Percentiles rank a stretch among this genome's conserved stretches.
Conservation (phyloP, 164 flowering plant species). For the Tinospora cordifolia region DNA sequence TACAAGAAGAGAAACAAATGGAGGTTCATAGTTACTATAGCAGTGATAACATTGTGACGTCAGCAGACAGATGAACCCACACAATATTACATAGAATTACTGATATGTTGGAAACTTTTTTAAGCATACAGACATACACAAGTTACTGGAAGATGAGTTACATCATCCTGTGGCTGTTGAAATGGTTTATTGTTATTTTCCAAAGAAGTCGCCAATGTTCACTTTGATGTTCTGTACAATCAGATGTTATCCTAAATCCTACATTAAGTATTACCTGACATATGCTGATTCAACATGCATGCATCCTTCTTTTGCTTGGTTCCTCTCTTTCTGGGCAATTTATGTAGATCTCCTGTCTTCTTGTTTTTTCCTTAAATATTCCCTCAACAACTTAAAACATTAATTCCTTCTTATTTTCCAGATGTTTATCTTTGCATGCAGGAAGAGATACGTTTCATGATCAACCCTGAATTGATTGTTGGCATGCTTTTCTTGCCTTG, state of each 20-base stretch:
- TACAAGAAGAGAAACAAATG: not conserved
- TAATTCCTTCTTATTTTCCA: not conserved
- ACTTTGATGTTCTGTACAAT: not conserved
- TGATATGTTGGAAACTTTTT: not conserved
- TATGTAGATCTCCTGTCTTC: not conserved
- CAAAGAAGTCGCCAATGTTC: not conserved
- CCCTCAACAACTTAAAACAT: not conserved
- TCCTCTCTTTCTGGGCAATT: not conserved
- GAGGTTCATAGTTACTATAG: not conserved
- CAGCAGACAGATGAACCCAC: not conserved
- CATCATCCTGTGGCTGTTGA: not conserved
- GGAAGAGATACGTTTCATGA: conserved; percentile 99
- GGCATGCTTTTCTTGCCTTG: conserved; percentile 86
- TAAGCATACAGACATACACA: not conserved
- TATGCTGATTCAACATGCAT: not conserved
- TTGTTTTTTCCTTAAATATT: too few relatives aligned
- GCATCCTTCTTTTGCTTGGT: not conserved
- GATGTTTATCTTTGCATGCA: conserved; percentile 19
- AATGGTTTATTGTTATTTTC: not conserved
- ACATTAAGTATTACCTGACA: not conserved
- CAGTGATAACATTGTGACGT: not conserved
- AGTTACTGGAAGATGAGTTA: not conserved
- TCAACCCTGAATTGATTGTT: conserved; percentile 80
- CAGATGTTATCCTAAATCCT: not conserved
- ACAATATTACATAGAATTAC: not conserved